Percentiles rank a stretch among this genome's conserved stretches.
These are phyloP conservation scores for Rhodamnia rubescens DNA, from an alignment of 345 rosid genomes.

Conservation along the genomic window DNA sequence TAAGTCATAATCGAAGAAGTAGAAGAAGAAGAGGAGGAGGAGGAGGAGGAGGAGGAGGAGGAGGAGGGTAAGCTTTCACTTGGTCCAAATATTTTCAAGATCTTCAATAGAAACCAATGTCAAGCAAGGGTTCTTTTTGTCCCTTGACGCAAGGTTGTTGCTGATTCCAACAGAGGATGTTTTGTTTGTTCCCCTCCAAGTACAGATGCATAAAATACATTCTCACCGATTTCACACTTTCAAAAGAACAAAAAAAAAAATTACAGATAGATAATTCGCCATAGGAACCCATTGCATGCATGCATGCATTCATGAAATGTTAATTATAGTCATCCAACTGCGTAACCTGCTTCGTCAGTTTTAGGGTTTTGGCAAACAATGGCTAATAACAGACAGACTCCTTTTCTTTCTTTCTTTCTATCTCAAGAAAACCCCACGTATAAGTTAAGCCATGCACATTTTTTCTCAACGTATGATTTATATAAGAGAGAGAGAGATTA, in stretches of 20 bases:
- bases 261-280: not conserved
- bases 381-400: not conserved
- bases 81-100: not conserved
- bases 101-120: not conserved
- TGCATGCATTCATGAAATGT: not conserved
- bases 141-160: not conserved
- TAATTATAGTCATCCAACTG: not conserved
- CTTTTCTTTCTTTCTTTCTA: not conserved
- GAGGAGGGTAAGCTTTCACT: not conserved
- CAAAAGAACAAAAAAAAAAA: not conserved
- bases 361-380: not conserved
- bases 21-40: too few relatives aligned
- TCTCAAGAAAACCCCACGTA: not conserved
- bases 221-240: not conserved
- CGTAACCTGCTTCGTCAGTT: not conserved
- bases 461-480: not conserved
- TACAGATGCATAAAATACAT: not conserved
- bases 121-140: not conserved
- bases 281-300: not conserved
- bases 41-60: not conserved
- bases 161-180: not conserved
- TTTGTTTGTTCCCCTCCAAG: not conserved
- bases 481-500: not conserved
- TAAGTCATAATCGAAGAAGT: not conserved
- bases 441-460: not conserved